Evolutionary conservation across 176 grass and related monocot genomes (phyloP).

Genomic region (Metroxylon sagu): DNA sequence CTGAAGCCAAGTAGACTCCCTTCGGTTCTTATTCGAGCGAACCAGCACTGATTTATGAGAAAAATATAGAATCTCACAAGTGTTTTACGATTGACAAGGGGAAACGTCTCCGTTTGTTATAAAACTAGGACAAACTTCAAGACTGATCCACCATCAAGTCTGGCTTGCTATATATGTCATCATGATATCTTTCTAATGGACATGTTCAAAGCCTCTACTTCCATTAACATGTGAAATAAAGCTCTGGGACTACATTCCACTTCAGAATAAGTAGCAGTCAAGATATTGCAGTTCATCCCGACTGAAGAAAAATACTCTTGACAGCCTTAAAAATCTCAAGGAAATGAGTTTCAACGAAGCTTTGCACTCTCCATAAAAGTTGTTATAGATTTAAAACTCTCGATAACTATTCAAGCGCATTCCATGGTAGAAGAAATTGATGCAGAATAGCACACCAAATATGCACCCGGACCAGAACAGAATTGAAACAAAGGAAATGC

Average conservation of each 20-base stretch:
- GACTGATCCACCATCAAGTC: too few species aligned
- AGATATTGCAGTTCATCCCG: too few species aligned
- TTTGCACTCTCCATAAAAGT: too few species aligned
- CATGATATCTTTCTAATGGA: not conserved
- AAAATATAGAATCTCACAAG: not conserved
- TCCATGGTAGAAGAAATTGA: constrained; percentile 5
- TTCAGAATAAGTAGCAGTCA: too few species aligned
- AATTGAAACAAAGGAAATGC: constrained; percentile 22
- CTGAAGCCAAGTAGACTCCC: constrained; percentile 6
- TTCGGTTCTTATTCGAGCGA: constrained; percentile 6
- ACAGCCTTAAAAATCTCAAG: too few species aligned
- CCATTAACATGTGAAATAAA: not conserved
- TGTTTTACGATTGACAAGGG: too few species aligned
- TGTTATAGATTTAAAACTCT: too few species aligned
- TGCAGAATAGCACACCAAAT: constrained; percentile 24
- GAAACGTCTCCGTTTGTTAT: too few species aligned
- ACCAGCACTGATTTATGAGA: constrained; percentile 7
- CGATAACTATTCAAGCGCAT: not conserved
- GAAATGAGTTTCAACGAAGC: not conserved
- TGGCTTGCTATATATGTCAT: too few species aligned
- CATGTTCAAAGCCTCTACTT: constrained; percentile 8
- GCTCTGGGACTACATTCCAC: not conserved
- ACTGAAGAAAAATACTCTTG: not conserved
- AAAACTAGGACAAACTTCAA: too few species aligned
- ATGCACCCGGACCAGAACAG: constrained; percentile 24